Evolutionary conservation across 1,284 basidiomycete species (phyloP), one percentile per base, ranked within the genome.

Genomic region (Takashimella koratensis): DNA sequence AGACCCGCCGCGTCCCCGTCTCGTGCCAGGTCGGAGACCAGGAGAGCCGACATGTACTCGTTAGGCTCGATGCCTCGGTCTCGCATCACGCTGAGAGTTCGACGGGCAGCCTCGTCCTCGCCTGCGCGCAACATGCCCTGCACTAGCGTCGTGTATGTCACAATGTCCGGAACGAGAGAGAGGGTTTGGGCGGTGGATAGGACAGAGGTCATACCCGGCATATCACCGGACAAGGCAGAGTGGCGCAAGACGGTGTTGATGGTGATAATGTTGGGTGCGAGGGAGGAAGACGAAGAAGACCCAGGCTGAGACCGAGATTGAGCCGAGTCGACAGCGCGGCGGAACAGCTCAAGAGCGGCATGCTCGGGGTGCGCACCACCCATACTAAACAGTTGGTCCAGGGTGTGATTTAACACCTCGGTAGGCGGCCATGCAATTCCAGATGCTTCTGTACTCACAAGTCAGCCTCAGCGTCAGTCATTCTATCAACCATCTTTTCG

Each of bases 141-240:
- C 11, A 92, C 82, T 24, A 93, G 80, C 3, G 84, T 88, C 2
- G 89, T 88, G 70, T 85, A 93, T 0, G 86, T 91, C 71, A 86
- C 83, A 4, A 86, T 82, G 65, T 93, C 88, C 6, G 87, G 87
- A 10, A 71, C 63, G 27, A 91, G 65, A 0, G 79, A 79, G 2
- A 62, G 58, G 21, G 74, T 77, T 3, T 77, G 72, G 20, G 79
- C 75, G 74, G 90, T 82, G 43, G 76, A 74, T 53, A 82, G 79
- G 21, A 93, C 73, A 20, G 82, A 56, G 13, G 83, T 83, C 57
- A 92, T 74, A 69, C 5, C 75, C 53, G 80, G 79, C 63, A 88
- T 79, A 64, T 91, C 81, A 21, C 79, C 79, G 43, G 77, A 79
- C 43, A 82, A 80, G 13, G 80, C 82, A 59, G 87, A 82, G 62